Evolutionary conservation across 169 alveolate genomes (phyloP).

Genomic region (Babesia caballi): DNA sequence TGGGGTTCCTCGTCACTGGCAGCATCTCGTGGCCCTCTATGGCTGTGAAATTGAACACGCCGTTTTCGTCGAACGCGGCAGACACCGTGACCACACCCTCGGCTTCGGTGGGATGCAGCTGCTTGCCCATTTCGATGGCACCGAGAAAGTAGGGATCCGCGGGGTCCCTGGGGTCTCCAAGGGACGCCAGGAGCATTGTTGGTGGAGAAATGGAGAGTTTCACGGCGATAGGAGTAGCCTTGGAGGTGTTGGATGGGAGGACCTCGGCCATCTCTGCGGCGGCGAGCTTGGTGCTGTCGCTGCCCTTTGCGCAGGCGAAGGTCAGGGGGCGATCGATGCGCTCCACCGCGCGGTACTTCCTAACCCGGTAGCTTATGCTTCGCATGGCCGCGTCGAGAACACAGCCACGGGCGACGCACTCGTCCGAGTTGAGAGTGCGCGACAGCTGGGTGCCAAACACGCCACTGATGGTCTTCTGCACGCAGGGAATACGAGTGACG

Average conservation of each 20-base stretch:
- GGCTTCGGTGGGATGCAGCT: conserved; percentile 55
- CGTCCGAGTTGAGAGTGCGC: conserved; percentile 94
- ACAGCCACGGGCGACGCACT: conserved; percentile 97
- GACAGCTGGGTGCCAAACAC: conserved; percentile 84
- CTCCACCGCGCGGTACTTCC: conserved; percentile 68
- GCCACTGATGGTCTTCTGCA: conserved; percentile 83
- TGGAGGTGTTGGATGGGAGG: conserved; percentile 49
- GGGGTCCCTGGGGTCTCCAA: conserved; percentile 66
- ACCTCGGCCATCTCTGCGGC: conserved; percentile 21
- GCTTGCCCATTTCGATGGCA: conserved; percentile 42
- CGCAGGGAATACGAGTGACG: conserved; percentile 94
- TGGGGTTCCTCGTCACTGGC: conserved; percentile 8
- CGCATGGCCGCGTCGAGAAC: conserved; percentile 83
- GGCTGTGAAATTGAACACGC: conserved; percentile 46
- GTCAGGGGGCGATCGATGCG: conserved; percentile 64
- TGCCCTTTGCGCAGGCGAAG: conserved; percentile 18
- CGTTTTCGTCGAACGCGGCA: conserved; percentile 59
- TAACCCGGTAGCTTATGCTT: conserved; percentile 70
- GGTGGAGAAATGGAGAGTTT: conserved; percentile 56
- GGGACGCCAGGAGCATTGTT: conserved; percentile 57
- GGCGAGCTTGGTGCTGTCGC: conserved; percentile 23
- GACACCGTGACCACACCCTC: conserved; percentile 58
- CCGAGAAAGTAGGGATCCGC: conserved; percentile 56
- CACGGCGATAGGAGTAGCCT: conserved; percentile 53
- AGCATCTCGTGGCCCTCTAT: conserved; percentile 35